These are phyloP conservation scores for Pneumocystis oryctolagi DNA, from an alignment of 1,139 yeast genomes.

Conservation along the genomic window DNA sequence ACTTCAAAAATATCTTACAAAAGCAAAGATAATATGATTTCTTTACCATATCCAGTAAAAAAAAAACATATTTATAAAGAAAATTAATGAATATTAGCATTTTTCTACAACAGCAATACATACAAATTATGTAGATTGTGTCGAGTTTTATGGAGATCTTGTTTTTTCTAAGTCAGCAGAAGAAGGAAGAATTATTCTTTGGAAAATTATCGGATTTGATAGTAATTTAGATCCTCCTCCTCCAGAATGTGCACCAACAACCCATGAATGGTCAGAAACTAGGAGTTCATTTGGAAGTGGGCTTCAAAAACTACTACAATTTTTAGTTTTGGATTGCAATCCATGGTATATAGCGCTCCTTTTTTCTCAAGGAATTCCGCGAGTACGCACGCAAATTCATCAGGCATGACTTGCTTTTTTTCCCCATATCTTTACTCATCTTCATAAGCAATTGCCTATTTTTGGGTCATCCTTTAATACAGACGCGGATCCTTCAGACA, in stretches of 20 bases:
- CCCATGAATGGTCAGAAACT: slow-evolving; percentile 13
- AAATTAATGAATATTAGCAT: slow-evolving; percentile 4
- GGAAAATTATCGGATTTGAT: slow-evolving; percentile 13
- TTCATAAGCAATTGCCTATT: not conserved
- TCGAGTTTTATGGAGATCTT: slow-evolving; percentile 14
- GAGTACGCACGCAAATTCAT: not conserved
- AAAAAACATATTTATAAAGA: slow-evolving; percentile 5
- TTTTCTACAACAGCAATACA: slow-evolving; percentile 13
- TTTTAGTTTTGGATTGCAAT: slow-evolving; percentile 10
- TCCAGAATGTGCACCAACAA: slow-evolving; percentile 13
- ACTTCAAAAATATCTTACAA: not conserved
- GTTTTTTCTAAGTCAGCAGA: slow-evolving; percentile 14
- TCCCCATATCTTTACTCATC: not conserved
- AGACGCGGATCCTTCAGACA: not conserved
- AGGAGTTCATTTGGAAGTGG: slow-evolving; percentile 12
- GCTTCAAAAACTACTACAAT: slow-evolving; percentile 11
- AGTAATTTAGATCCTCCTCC: slow-evolving; percentile 7
- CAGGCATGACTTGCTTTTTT: not conserved
- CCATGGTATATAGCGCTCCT: slow-evolving; percentile 11
- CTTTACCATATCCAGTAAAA: not conserved
- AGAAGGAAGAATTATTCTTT: slow-evolving; percentile 12
- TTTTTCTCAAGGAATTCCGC: not conserved
- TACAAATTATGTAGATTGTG: slow-evolving; percentile 14
- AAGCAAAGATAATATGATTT: not conserved
- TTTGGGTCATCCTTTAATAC: not conserved